Evolutionary conservation across 352 stramenopile genomes (phyloP).

Genomic region (Phytophthora idaei): DNA sequence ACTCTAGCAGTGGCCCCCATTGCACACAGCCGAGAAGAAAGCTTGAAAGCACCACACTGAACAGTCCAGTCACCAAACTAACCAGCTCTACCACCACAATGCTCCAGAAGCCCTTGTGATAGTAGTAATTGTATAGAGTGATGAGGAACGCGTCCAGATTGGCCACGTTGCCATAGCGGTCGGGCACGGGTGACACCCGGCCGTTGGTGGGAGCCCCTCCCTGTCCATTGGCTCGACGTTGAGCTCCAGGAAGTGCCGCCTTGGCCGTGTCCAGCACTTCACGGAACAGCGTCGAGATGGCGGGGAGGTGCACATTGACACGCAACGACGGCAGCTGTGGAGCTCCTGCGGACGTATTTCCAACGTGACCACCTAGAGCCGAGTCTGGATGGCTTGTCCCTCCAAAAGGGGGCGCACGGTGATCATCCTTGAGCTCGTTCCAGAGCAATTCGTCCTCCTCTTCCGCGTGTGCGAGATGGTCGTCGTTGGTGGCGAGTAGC

Average conservation of each 20-base stretch:
- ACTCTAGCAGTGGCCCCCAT: constrained; percentile 91
- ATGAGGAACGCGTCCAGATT: constrained; percentile 94
- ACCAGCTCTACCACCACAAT: constrained; percentile 92
- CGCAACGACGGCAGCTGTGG: constrained; percentile 64
- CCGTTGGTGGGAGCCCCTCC: not conserved
- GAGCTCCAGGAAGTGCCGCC: constrained; percentile 35
- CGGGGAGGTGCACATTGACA: constrained; percentile 72
- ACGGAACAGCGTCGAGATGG: constrained; percentile 80
- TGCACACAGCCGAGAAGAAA: constrained; percentile 97
- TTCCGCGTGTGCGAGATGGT: constrained; percentile 32
- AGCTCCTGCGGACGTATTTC: constrained; percentile 1
- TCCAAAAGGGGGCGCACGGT: constrained; percentile 36
- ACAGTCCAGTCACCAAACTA: constrained; percentile 93
- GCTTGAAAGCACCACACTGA: constrained; percentile 95
- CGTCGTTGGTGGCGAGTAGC: constrained; percentile 49
- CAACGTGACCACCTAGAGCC: constrained; percentile 33
- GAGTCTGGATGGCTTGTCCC: constrained; percentile 19
- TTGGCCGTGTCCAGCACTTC: constrained; percentile 65
- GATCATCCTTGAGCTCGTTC: constrained; percentile 78
- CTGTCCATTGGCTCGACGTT: constrained; percentile 16
- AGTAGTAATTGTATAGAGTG: constrained; percentile 95
- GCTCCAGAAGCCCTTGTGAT: constrained; percentile 92
- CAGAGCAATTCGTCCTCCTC: constrained; percentile 82
- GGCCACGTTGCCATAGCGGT: constrained; percentile 69
- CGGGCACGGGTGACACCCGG: constrained; percentile 56